These are phyloP conservation scores for Leptosphaerulina australis DNA, from an alignment of 2,329 filamentous ascomycete species.

Conservation along the genomic window DNA sequence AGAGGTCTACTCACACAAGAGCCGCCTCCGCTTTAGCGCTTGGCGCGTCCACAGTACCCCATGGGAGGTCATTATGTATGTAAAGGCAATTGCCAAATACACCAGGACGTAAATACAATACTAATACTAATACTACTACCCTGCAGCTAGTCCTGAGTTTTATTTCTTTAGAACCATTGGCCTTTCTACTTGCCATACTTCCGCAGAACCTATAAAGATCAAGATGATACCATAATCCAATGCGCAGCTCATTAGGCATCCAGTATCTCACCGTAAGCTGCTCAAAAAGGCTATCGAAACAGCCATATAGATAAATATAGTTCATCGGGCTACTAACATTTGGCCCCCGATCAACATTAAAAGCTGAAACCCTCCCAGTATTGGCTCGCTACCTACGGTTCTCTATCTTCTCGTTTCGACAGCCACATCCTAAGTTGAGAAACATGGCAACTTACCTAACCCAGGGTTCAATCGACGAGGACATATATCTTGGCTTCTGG, in stretches of 20 bases:
- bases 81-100: no score
- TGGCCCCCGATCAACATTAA: neutral
- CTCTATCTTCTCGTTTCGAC: neutral
- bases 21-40: no score
- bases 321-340: constrained; percentile 1
- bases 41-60: no score
- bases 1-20: no score
- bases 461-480: constrained; percentile 2
- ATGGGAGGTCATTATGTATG: no score
- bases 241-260: neutral
- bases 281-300: neutral
- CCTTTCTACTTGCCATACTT: no score
- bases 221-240: neutral
- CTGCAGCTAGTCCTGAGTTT: neutral
- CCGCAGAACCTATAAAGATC: neutral
- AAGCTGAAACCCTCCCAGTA: neutral
- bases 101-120: no score
- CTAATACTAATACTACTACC: no score
- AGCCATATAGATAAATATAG: neutral
- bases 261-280: neutral
- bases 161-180: neutral
- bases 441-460: neutral
- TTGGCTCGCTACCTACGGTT: neutral
- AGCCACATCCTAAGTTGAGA: neutral
- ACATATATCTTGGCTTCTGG: constrained; percentile 25